Base-by-base conservation (phyloP, 352 stramenopile species). In the Globisporangium paroecandrum region DNA sequence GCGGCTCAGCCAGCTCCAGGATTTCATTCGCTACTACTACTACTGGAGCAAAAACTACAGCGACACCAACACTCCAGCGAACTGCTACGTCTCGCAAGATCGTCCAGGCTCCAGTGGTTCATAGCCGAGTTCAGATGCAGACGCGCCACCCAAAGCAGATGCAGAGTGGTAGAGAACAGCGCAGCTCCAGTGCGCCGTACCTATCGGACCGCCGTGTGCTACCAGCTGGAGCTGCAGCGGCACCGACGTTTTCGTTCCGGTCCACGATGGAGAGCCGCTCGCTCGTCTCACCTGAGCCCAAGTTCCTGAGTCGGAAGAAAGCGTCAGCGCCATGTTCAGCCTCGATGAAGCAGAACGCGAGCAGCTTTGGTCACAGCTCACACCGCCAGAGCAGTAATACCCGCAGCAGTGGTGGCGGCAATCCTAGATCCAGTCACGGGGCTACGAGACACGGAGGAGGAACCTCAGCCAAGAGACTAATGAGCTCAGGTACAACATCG, bases 231-330 rank as follows among this genome's bases (percentile, higher is more conserved):
- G 41, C 36, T 12, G 27, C 24, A 1, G 34, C 66, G 27, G 77
- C 74, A 8, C 74, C 70, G 15, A 79, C 68, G n/a, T 83, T 76
- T 57, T 80, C 76, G 3, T 62, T 83, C 18, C 65, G 77, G 36
- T 83, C 78, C 0, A 85, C 78, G 22, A 43, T 83, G 22, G 76
- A 64, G 27, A 85, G 76, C 62, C 68, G 76, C 64, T 51, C 69
- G 53, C 66, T 73, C 15, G 76, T 83, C 4, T 75, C 78, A 22
- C 78, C 78, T 2, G 73, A 72, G 34, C 0, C 53, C 4, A 57
- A 34, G 27, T 43, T 47, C 8, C 27, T 10, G 43, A 66, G 32
- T 9, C 46, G 34, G 1, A 58, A 46, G 27, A 66, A 29, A 2
- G 27, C 15, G 29, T 9, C 36, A 32, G 20, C 36, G 5, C 3